Base-by-base conservation (phyloP, 2,329 filamentous ascomycete species). In the Trichoderma koningiopsis region DNA sequence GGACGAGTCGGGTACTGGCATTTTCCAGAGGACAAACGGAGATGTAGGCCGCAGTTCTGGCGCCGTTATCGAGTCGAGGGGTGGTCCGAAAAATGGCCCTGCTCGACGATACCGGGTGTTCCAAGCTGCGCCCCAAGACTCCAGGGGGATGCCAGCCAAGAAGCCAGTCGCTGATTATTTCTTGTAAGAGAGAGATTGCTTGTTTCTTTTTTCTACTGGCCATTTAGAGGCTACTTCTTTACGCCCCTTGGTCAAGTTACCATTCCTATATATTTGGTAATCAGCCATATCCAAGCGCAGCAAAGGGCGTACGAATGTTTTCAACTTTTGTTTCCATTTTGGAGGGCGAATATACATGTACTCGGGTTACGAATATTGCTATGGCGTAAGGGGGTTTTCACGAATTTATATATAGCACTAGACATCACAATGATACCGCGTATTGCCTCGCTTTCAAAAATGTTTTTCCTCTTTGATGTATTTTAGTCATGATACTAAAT, bases 91-190 rank as follows among this genome's bases (percentile, higher is more conserved):
- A 78, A 85, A 79, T 70, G 94, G 94, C 1, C 96, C 96, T 0
- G 96, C 94, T 3, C 87, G 96, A 75, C 85, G 96, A 73, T 99
- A 99, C 81, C 86, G 95, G 43, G 95, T 99, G 11, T 99, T 99
- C 78, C 94, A 98, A 76, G 96, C 96, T 0, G 96, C 96, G 66
- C 94, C 96, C 64, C 96, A 99, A 82, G 96, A 98, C 79, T 94
- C 92, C 1, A 87, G 96, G 75, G 96, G 96, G 5, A 99, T 99
- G 96, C 96, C 96, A 70, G 96, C 96, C 3, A 99, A 99, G 87
- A 98, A 98, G 81, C 96, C 96, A 3, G 93, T 97, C 65, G 94
- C 94, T 16, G 95, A 98, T 82, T 99, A 98, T 83, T 99, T 99
- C 80, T 83, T 99, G 81, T 90, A 35, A 35, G 29, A 70, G 5